Evolutionary conservation across 768 basidiomycete genomes (phyloP), one percentile per base, ranked within the genome.

Genomic region (Gyrodon lividus): DNA sequence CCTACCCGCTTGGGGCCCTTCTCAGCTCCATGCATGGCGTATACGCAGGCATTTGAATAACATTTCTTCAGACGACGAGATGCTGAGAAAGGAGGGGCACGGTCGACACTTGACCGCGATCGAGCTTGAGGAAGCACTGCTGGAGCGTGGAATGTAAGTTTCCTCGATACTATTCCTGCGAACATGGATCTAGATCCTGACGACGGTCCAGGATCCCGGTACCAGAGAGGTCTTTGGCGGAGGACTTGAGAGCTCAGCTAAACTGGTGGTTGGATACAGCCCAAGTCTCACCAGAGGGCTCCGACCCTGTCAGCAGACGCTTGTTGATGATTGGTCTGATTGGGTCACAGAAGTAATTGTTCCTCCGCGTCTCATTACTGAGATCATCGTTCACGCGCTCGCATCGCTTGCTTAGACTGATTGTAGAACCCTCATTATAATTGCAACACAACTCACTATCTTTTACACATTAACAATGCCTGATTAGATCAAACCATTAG

Each of bases 61-160:
- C 14, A 50, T 92, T 50, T 64, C 77, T 1, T 64, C 73, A 43
- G 91, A 93, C 56, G 91, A 93, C 62, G 68, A 67, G 19, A 70
- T 84, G n/a, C 69, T 92, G 37, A 58, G 73, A 13, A 73, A 72
- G 31, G 85, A 86, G 58, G 72, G 70, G 26, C 58, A 69, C 28
- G 72, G 73, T 2, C 65, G 69, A 20, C 60, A 64, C 28, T 65
- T 93, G 40, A 78, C 80, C 3, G 62, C 71, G 17, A 71, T 72
- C 4, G 86, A 86, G 56, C 70, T 91, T 6, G 71, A 75, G 24
- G 80, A 87, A 49, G 85, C 87, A 4, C 74, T 92, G 13, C 73
- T 79, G 52, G 89, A 91, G 65, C 83, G 91, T 52, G 91, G 87
- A 60, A 76, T 91, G 90, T 92, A 64, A 64, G 87, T 76, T 16